Evolutionary conservation across 768 basidiomycete genomes (phyloP).

Genomic region (Epithele typhae): DNA sequence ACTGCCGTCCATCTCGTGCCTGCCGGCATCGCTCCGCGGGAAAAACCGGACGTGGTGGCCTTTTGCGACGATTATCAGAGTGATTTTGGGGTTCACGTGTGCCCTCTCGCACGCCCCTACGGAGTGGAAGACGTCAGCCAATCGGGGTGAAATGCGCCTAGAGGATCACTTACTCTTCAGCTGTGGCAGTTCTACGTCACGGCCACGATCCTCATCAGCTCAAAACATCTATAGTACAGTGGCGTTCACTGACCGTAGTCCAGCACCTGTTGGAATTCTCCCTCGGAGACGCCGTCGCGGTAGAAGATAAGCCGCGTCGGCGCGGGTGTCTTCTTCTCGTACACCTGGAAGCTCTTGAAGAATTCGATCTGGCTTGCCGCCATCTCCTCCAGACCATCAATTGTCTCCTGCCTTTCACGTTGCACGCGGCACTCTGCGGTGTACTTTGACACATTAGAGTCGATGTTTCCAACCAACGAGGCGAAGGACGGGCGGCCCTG

Average conservation of each 20-base stretch:
- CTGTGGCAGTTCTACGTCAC: constrained; percentile 12
- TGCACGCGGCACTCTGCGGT: constrained; percentile 59
- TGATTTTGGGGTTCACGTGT: constrained; percentile 60
- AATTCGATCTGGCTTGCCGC: constrained; percentile 32
- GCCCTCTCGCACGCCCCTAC: constrained; percentile 61
- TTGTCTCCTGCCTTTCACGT: constrained; percentile 68
- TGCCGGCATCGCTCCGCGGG: constrained; percentile 44
- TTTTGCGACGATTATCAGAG: constrained; percentile 77
- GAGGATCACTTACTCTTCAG: constrained; percentile 12
- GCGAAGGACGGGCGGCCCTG: constrained; percentile 81
- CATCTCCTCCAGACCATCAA: constrained; percentile 67
- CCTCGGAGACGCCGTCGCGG: constrained; percentile 58
- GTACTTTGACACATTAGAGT: constrained; percentile 73
- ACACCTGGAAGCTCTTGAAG: constrained; percentile 52
- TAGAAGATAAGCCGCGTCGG: constrained; percentile 76
- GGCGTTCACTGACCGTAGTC: constrained; percentile 23
- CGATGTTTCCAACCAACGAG: constrained; percentile 75
- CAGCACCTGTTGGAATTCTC: constrained; percentile 45
- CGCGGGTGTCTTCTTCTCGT: constrained; percentile 24
- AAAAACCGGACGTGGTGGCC: constrained; percentile 68
- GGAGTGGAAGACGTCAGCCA: not conserved
- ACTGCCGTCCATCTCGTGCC: no score
- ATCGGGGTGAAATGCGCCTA: not conserved
- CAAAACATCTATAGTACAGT: no score
- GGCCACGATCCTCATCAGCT: not conserved